phyloP scores from a whole-genome alignment of 148 eudicot genomes.

The Rhododendron kiyosumense region DNA sequence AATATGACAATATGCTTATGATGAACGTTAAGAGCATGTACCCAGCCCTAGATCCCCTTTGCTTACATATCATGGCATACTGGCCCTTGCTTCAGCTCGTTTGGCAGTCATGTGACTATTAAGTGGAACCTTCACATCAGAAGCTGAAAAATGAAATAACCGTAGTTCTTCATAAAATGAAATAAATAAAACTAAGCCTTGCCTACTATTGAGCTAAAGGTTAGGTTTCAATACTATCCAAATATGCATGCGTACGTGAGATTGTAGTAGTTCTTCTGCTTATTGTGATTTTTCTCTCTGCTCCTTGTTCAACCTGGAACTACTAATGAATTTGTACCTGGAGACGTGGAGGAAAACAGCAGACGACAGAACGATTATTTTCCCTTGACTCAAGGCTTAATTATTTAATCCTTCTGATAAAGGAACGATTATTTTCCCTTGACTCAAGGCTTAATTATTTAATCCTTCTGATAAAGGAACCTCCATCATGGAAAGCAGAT shows the following conservation, averaged over 20 bases:
- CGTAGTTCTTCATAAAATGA: neutral
- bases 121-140: neutral
- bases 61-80: neutral
- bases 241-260: no score
- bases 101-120: neutral
- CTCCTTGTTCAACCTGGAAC: no score
- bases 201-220: neutral
- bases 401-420: neutral
- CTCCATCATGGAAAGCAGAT: neutral
- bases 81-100: neutral
- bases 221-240: no score
- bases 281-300: no score
- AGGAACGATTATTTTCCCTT: neutral
- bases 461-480: neutral
- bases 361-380: neutral
- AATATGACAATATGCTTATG: neutral
- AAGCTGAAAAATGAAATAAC: neutral
- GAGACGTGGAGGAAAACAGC: neutral
- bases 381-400: neutral
- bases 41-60: neutral
- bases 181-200: neutral
- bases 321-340: neutral
- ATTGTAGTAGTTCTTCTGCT: no score
- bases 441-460: neutral
- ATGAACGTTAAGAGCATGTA: neutral